Evolutionary conservation across 2,329 filamentous ascomycete species (phyloP).

Genomic region (Neopestalotiopsis sp.): DNA sequence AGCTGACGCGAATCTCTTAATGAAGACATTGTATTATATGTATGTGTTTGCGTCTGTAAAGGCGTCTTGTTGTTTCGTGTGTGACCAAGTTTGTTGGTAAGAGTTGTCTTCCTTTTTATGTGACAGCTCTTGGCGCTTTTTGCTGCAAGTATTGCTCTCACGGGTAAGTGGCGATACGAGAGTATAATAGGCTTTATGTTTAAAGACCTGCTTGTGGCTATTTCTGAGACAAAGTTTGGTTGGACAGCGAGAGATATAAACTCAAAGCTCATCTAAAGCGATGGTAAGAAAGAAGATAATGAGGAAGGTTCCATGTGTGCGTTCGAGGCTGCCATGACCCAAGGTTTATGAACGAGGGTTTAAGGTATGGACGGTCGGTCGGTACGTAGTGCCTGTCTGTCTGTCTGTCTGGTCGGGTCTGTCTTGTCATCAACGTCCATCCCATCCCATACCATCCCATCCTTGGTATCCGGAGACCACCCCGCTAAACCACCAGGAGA

Average conservation of each 20-base stretch:
- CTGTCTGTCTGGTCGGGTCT: neutral
- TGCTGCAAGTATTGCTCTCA: neutral
- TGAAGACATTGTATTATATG: slow-evolving; percentile 40
- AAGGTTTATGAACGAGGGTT: slow-evolving; percentile 3
- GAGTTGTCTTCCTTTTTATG: neutral
- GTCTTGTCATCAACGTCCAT: neutral
- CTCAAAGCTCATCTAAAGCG: neutral
- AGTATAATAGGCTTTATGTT: slow-evolving; percentile 5
- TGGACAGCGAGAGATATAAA: neutral
- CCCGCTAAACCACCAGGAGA: neutral
- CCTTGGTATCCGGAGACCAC: neutral
- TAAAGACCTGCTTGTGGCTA: slow-evolving; percentile 1
- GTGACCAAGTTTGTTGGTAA: neutral
- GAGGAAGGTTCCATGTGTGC: neutral
- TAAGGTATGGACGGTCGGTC: neutral
- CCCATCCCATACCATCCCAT: neutral
- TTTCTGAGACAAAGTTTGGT: neutral
- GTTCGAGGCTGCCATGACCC: neutral
- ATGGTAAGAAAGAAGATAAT: neutral
- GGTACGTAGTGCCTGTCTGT: neutral
- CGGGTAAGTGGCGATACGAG: neutral
- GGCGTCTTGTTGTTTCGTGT: neutral
- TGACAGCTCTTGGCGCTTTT: neutral
- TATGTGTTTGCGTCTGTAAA: neutral
- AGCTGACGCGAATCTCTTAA: slow-evolving; percentile 41